A percentile compares a stretch with the other conserved stretches of the same genome.
Evolutionary conservation across 345 rosid genomes (phyloP).

Genomic region (Eucalyptus fibrosa): DNA sequence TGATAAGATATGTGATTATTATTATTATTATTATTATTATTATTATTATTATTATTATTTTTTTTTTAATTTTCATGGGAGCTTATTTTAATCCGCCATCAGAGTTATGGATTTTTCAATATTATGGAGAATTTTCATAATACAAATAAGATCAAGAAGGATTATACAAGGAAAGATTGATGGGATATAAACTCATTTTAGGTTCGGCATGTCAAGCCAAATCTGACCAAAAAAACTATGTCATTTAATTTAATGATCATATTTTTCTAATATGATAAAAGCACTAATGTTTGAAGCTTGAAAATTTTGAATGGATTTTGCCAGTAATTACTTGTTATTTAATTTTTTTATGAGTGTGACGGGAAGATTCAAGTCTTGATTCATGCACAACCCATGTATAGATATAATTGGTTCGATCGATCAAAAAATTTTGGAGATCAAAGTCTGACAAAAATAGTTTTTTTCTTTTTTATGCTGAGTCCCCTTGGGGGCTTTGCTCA

Average conservation of each 20-base stretch:
- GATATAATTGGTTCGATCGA: neutral
- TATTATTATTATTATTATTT: too few relatives aligned
- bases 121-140: neutral
- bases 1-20: neutral
- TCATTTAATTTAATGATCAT: neutral
- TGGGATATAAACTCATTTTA: neutral
- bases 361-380: neutral
- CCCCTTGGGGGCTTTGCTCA: neutral
- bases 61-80: neutral
- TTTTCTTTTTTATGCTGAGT: neutral
- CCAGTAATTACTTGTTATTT: neutral
- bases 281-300: neutral
- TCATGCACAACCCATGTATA: neutral
- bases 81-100: neutral
- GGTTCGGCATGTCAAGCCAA: neutral
- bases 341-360: accelerated
- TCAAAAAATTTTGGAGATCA: neutral
- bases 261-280: accelerated
- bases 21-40: too few relatives aligned
- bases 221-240: neutral
- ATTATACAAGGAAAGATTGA: neutral
- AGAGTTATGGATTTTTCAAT: neutral
- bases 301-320: neutral
- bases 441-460: accelerated
- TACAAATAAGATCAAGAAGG: neutral